Conservation (phyloP, 148 eudicot species). For the Silene uniflora region DNA sequence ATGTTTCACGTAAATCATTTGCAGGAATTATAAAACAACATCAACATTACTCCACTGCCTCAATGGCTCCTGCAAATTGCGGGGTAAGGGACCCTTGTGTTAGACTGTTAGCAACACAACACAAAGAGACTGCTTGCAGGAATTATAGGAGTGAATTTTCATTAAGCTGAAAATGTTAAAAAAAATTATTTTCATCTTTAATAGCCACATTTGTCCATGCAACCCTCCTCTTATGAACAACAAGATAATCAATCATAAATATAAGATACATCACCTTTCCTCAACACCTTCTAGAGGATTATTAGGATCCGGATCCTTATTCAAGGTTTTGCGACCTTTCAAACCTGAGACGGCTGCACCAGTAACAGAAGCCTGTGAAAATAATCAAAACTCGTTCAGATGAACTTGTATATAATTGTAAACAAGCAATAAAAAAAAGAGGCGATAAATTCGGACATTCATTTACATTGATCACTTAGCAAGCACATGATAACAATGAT, state of each 20-base stretch:
- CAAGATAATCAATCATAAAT: neutral
- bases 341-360: conserved; percentile 76
- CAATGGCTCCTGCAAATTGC: too few species aligned
- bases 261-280: conserved; percentile 54
- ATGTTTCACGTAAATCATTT: too few species aligned
- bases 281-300: conserved; percentile 76
- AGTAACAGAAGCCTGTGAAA: conserved; percentile 65
- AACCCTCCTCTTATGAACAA: neutral
- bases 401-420: neutral
- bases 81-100: too few species aligned
- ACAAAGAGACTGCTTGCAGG: too few species aligned
- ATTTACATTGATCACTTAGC: too few species aligned
- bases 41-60: too few species aligned
- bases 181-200: neutral
- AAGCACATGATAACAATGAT: too few species aligned
- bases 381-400: conserved; percentile 8
- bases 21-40: too few species aligned
- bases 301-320: conserved; percentile 88
- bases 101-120: too few species aligned
- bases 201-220: neutral
- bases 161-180: too few species aligned
- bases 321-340: conserved; percentile 87
- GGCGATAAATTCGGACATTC: neutral
- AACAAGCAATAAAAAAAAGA: neutral
- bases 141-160: too few species aligned